phyloP scores from a whole-genome alignment of 208 protist genomes.

The Wallacemonas sp. region DNA sequence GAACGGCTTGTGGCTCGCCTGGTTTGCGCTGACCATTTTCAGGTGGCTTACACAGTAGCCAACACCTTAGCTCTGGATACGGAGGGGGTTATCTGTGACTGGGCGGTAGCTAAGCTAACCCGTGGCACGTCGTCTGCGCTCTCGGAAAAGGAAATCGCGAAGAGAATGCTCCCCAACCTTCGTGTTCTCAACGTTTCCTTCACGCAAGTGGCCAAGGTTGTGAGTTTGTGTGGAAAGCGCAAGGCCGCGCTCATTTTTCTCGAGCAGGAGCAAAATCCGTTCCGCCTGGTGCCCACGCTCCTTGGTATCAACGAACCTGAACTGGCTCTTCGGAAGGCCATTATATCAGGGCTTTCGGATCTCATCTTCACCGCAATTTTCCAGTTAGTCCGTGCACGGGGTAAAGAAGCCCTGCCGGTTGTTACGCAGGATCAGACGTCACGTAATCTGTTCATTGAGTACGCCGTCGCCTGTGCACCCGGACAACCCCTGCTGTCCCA shows the following conservation, averaged over 20 bases:
- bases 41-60: slow-evolving; percentile 82
- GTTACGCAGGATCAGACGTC: slow-evolving; percentile 25
- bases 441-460: slow-evolving; percentile 46
- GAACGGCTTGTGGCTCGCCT: slow-evolving; percentile 77
- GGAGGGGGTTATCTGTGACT: slow-evolving; percentile 88
- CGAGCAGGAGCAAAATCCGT: slow-evolving; percentile 43
- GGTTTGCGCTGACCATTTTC: slow-evolving; percentile 71
- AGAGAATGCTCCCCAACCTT: slow-evolving; percentile 51
- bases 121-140: slow-evolving; percentile 5
- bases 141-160: slow-evolving; percentile 31
- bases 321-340: slow-evolving; percentile 45
- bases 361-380: slow-evolving; percentile 69
- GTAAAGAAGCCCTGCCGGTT: slow-evolving; percentile 26
- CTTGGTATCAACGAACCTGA: slow-evolving; percentile 73
- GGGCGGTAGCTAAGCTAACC: slow-evolving; percentile 91
- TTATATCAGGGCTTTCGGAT: slow-evolving; percentile 42
- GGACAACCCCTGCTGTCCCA: background rate
- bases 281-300: slow-evolving; percentile 53
- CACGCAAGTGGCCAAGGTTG: slow-evolving; percentile 56
- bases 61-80: slow-evolving; percentile 59
- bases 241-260: slow-evolving; percentile 57
- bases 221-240: slow-evolving; percentile 41
- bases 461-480: slow-evolving; percentile 11
- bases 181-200: slow-evolving; percentile 38
- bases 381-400: slow-evolving; percentile 48